Evolutionary conservation across 2,329 filamentous ascomycete species (phyloP).

Genomic region (Colletotrichum siamense): DNA sequence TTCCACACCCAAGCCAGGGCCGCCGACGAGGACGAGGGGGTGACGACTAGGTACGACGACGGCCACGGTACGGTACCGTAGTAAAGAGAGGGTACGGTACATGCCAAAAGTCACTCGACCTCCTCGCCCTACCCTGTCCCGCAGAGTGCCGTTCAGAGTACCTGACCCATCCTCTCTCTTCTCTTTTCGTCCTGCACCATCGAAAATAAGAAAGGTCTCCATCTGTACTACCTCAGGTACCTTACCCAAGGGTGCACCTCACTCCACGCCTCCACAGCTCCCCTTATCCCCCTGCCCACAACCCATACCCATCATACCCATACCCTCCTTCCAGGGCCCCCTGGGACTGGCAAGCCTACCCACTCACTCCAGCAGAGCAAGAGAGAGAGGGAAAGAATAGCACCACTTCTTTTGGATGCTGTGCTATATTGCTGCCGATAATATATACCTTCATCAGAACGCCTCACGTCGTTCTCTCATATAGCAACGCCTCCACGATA

Average conservation of each 20-base stretch:
- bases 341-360: neutral
- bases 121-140: neutral
- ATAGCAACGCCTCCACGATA: conserved; percentile 23
- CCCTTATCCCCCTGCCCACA: conserved; percentile 23
- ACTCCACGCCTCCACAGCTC: conserved; percentile 26
- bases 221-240: conserved; percentile 22
- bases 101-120: conserved; percentile 26
- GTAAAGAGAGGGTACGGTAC: neutral
- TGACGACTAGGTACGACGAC: neutral
- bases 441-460: conserved; percentile 28
- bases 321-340: conserved; percentile 12
- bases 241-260: conserved; percentile 17
- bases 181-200: conserved; percentile 10
- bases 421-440: conserved; percentile 28
- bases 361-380: conserved; percentile 1
- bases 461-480: conserved; percentile 18
- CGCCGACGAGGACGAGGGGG: neutral
- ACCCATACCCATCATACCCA: conserved; percentile 19
- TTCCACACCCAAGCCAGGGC: conserved; percentile 11
- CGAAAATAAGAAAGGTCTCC: conserved; percentile 22
- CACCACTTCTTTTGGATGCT: conserved; percentile 21
- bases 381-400: neutral
- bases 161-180: conserved; percentile 26
- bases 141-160: neutral
- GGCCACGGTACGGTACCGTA: neutral